These are phyloP conservation scores for Aspergillus cristatus DNA, from an alignment of 495 filamentous ascomycete genomes.

Conservation along the genomic window DNA sequence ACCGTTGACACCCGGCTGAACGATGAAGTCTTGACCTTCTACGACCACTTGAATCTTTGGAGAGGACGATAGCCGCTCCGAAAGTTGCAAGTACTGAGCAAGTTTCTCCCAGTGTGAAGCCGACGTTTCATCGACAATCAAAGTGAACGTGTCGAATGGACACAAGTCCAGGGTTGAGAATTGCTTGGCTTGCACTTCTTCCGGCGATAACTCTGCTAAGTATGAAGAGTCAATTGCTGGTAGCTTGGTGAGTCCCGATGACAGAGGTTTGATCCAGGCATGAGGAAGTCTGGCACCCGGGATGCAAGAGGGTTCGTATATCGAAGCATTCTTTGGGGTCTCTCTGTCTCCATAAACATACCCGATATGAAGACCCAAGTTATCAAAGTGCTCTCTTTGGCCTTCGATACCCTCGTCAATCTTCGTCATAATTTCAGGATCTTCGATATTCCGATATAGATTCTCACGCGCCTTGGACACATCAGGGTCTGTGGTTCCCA, in stretches of 20 bases:
- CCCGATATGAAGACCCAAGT: constrained; percentile 26
- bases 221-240: constrained; percentile 21
- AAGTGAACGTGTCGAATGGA: constrained; percentile 16
- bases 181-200: constrained; percentile 11
- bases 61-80: too few relatives aligned
- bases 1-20: constrained; percentile 7
- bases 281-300: constrained; percentile 25
- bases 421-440: constrained; percentile 9
- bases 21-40: constrained; percentile 9
- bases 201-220: constrained; percentile 13
- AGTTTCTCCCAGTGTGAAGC: constrained; percentile 7
- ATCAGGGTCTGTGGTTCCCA: constrained; percentile 20
- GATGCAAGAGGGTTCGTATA: constrained; percentile 12
- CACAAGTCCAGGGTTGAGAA: constrained; percentile 27
- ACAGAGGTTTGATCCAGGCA: constrained; percentile 15
- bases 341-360: constrained; percentile 22
- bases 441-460: constrained; percentile 17
- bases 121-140: constrained; percentile 11
- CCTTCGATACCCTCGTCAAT: constrained; percentile 22
- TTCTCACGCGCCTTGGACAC: constrained; percentile 15
- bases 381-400: constrained; percentile 30
- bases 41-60: constrained; percentile 6
- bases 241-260: constrained; percentile 1
- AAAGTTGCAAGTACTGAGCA: too few relatives aligned
- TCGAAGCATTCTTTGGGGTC: constrained; percentile 19